Percentiles rank a stretch among this genome's conserved stretches.
Conservation (phyloP, 805 yeast genomes). For the Candida maesae region DNA sequence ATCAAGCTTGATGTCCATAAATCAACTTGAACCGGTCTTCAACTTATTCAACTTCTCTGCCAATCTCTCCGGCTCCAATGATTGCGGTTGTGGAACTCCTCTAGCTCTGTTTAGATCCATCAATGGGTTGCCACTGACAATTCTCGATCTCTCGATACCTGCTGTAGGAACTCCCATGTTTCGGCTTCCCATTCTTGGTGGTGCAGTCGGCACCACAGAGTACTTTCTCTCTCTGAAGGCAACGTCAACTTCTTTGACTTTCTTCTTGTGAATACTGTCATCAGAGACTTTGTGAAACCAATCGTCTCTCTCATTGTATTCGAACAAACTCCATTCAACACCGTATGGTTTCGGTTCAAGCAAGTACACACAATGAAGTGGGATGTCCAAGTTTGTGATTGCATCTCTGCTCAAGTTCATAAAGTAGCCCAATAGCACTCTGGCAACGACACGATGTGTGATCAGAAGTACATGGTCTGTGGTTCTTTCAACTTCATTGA, state of each 20-base stretch:
- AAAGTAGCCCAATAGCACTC: slow-evolving; percentile 85
- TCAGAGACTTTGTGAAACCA: slow-evolving; percentile 67
- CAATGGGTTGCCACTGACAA: slow-evolving; percentile 7
- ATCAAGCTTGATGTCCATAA: no score
- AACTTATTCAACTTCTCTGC: slow-evolving; percentile 28
- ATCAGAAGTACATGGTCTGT: slow-evolving; percentile 80
- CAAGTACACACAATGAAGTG: slow-evolving; percentile 85
- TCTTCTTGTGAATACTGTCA: slow-evolving; percentile 40
- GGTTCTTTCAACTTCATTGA: slow-evolving; percentile 89
- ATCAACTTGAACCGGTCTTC: not conserved
- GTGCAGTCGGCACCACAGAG: slow-evolving; percentile 76
- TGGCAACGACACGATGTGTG: slow-evolving; percentile 86
- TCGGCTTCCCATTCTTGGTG: slow-evolving; percentile 32
- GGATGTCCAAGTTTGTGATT: slow-evolving; percentile 88
- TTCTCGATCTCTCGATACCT: slow-evolving; percentile 2
- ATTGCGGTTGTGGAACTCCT: slow-evolving; percentile 10
- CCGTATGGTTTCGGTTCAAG: slow-evolving; percentile 95
- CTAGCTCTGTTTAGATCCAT: slow-evolving; percentile 19
- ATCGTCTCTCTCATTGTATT: slow-evolving; percentile 73
- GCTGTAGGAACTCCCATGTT: slow-evolving; percentile 4
- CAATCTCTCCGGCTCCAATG: slow-evolving; percentile 25
- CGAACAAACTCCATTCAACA: slow-evolving; percentile 87
- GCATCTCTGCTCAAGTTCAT: slow-evolving; percentile 75
- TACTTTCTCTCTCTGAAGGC: slow-evolving; percentile 64
- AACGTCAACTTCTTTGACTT: slow-evolving; percentile 68